phyloP scores from a whole-genome alignment of 2,329 filamentous ascomycete species.

The Fusarium gaditjirri region DNA sequence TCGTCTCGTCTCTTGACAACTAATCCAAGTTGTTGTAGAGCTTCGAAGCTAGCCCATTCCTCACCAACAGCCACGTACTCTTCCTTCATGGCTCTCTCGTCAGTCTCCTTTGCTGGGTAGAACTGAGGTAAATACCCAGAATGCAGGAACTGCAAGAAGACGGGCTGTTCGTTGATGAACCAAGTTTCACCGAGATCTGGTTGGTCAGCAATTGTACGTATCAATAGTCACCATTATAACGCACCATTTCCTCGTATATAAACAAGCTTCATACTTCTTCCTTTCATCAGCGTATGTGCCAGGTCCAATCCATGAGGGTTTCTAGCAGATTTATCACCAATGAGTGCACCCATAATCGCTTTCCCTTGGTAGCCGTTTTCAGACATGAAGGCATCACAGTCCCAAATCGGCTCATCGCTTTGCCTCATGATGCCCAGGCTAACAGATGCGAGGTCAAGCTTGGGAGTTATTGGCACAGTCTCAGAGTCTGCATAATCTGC shows the following conservation, averaged over 20 bases:
- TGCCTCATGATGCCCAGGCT: slow-evolving; percentile 6
- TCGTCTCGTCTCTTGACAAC: slow-evolving; percentile 3
- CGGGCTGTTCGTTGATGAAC: slow-evolving; percentile 25
- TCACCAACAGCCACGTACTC: slow-evolving; percentile 23
- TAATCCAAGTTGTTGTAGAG: slow-evolving; percentile 11
- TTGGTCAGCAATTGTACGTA: neutral
- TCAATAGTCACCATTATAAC: accelerated
- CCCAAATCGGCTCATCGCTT: neutral
- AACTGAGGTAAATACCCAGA: slow-evolving; percentile 22
- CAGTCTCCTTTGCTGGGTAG: slow-evolving; percentile 4
- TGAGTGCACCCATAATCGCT: slow-evolving; percentile 18
- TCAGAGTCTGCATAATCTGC: slow-evolving; percentile 16
- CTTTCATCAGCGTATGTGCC: slow-evolving; percentile 8
- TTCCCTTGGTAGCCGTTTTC: neutral
- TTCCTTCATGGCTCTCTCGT: neutral
- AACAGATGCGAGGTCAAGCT: neutral
- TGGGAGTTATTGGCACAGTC: neutral
- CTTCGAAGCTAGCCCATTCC: slow-evolving; percentile 27
- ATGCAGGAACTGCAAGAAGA: slow-evolving; percentile 27
- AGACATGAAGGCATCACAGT: slow-evolving; percentile 4
- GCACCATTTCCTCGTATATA: slow-evolving; percentile 26
- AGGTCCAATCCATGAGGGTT: slow-evolving; percentile 13
- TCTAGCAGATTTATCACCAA: slow-evolving; percentile 22
- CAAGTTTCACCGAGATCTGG: slow-evolving; percentile 24
- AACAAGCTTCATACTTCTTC: neutral